Evolutionary conservation across 805 yeast genomes (phyloP), one percentile per base, ranked within the genome.

Genomic region (Sugiyamaella valdiviana): DNA sequence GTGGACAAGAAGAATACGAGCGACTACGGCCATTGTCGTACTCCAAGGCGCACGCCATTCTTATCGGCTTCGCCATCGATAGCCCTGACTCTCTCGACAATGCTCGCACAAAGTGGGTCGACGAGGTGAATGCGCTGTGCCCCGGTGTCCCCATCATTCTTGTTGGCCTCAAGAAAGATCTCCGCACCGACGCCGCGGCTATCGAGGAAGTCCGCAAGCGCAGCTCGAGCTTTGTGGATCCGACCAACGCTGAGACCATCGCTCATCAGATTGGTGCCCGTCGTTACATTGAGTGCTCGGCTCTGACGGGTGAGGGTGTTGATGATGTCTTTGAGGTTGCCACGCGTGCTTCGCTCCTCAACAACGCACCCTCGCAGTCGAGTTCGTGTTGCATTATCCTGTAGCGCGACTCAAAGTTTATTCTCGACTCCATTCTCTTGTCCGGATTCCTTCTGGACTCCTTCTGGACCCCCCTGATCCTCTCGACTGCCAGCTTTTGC

Each of bases 251-350:
- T 4, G 83, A 82, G 56, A 72, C 71, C 43, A 84, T 82, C 21
- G 95, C 96, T 0, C 74, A 74, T 48, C 76, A 78, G 48, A 84
- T 90, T 36, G 95, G 95, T 3, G 96, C 96, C 1, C 80, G 83
- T 54, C 76, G 72, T 52, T 90, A 86, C 62, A 67, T 90, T 61
- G 96, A 90, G 60, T 87, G 96, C 62, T 85, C 95, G 42, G 88
- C 97, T 1, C 70, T 90, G 56, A 86, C 95, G 1, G 97, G 97
- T 3, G 95, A 87, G 62, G 95, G 95, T 10, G 97, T 90, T 19
- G 96, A 89, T 65, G 95, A 86, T 61, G 90, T 90, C 2, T 89
- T 90, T 64, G 97, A 90, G 66, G 79, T 80, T 44, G 96, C 97
- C 14, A 86, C 95, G 1, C 74, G 97, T 57, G 82, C 90, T 2